phyloP scores from a whole-genome alignment of 345 rosid species.

The Dipteronia sinensis region DNA sequence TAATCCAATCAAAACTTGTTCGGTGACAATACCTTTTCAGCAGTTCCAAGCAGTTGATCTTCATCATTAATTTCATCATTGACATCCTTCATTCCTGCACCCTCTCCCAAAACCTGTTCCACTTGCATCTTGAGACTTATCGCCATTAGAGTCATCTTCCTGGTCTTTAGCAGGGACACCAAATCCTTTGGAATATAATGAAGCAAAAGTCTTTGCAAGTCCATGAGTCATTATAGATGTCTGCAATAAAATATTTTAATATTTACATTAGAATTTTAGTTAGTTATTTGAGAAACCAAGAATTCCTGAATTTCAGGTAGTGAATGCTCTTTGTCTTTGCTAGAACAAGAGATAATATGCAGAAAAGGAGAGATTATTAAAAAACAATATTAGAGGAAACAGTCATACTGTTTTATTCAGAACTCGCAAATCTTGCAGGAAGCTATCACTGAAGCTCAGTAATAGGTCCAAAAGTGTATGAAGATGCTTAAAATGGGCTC shows the following conservation, averaged over 20 bases:
- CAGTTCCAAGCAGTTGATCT: constrained; percentile 76
- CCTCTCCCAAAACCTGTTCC: constrained; percentile 98
- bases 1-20: constrained; percentile 1
- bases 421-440: constrained; percentile 67
- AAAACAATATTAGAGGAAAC: not conserved
- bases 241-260: constrained; percentile 42
- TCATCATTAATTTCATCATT: constrained; percentile 88
- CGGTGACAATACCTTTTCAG: constrained; percentile 53
- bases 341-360: no score
- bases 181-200: constrained; percentile 76
- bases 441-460: constrained; percentile 54
- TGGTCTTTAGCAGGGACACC: constrained; percentile 61
- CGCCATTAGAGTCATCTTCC: constrained; percentile 55
- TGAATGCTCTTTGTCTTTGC: no score
- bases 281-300: not conserved
- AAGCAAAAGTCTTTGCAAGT: constrained; percentile 72
- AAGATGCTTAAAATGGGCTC: constrained; percentile 53
- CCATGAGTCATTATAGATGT: constrained; percentile 68
- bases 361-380: not conserved
- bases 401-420: constrained; percentile 67
- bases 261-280: constrained; percentile 8
- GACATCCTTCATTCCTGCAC: constrained; percentile 77
- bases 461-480: constrained; percentile 52
- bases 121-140: constrained; percentile 52
- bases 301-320: not conserved